These are phyloP conservation scores for Flaveria robusta DNA, from an alignment of 129 eudicot species.

Conservation along the genomic window DNA sequence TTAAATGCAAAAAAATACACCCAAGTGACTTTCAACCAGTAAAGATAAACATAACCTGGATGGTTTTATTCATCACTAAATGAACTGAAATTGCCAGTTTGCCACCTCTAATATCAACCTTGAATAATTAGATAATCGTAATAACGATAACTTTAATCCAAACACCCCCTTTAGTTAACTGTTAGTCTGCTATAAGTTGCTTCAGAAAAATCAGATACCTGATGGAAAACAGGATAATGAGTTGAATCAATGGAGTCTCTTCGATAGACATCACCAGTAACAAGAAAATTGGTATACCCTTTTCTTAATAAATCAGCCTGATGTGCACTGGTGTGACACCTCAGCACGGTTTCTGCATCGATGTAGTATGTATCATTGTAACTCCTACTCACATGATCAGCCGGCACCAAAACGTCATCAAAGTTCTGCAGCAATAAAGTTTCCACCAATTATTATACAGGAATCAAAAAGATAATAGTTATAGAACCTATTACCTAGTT, in stretches of 20 bases:
- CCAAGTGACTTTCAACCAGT: not conserved
- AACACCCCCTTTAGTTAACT: not conserved
- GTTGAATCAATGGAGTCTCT: slow-evolving; percentile 96
- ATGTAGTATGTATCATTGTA: slow-evolving; percentile 92
- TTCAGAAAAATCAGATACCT: slow-evolving; percentile 44
- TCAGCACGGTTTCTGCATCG: slow-evolving; percentile 81
- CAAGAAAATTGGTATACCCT: slow-evolving; percentile 87
- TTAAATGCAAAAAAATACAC: not conserved
- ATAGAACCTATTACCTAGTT: not conserved
- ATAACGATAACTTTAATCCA: not conserved
- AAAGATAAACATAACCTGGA: not conserved
- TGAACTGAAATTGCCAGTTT: not conserved
- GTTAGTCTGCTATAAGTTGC: not conserved
- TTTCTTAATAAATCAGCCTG: slow-evolving; percentile 79
- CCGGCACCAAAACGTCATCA: slow-evolving; percentile 95
- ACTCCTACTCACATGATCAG: slow-evolving; percentile 96
- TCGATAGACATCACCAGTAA: slow-evolving; percentile 94
- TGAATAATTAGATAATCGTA: not conserved
- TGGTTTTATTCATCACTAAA: not conserved
- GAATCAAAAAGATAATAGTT: not conserved
- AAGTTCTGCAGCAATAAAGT: slow-evolving; percentile 64
- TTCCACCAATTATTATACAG: slow-evolving; percentile 3
- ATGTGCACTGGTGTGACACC: slow-evolving; percentile 99
- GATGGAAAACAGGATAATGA: slow-evolving; percentile 98
- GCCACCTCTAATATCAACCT: not conserved